Evolutionary conservation across 1,139 yeast genomes (phyloP).

Genomic region (Sugiyamaella neomexicana): DNA sequence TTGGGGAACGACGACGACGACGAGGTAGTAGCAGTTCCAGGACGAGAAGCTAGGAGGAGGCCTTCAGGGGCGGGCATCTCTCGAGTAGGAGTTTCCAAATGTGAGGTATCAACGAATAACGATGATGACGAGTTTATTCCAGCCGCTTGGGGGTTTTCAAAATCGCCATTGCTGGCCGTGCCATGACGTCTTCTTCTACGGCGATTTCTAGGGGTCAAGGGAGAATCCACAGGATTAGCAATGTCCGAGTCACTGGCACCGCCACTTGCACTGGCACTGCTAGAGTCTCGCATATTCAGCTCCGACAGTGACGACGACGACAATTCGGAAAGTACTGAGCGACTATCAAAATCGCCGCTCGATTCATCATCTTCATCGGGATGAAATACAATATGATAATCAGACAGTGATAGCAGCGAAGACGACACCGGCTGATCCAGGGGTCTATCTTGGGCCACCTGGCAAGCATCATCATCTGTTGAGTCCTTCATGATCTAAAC

Average conservation of each 20-base stretch:
- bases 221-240: background rate
- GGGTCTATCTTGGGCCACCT: background rate
- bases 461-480: slow-evolving; percentile 2
- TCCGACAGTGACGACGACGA: slow-evolving; percentile 4
- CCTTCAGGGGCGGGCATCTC: background rate
- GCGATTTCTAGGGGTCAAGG: background rate
- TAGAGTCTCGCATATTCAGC: background rate
- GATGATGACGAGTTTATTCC: too few species aligned
- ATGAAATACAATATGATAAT: slow-evolving; percentile 13
- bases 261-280: background rate
- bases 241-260: slow-evolving; percentile 4
- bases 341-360: slow-evolving; percentile 15
- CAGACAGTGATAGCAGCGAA: slow-evolving; percentile 9
- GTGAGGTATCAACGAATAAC: background rate
- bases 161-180: background rate
- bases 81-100: background rate
- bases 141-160: too few species aligned
- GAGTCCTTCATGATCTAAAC: slow-evolving; percentile 4
- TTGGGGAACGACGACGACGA: too few species aligned
- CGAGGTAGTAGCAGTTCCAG: too few species aligned
- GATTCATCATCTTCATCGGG: slow-evolving; percentile 15
- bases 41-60: background rate
- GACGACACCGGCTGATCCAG: slow-evolving; percentile 4
- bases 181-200: slow-evolving; percentile 9
- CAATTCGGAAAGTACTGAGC: slow-evolving; percentile 12